Evolutionary conservation across 2,329 filamentous ascomycete genomes (phyloP).

Genomic region (Ceratocystis papillata): DNA sequence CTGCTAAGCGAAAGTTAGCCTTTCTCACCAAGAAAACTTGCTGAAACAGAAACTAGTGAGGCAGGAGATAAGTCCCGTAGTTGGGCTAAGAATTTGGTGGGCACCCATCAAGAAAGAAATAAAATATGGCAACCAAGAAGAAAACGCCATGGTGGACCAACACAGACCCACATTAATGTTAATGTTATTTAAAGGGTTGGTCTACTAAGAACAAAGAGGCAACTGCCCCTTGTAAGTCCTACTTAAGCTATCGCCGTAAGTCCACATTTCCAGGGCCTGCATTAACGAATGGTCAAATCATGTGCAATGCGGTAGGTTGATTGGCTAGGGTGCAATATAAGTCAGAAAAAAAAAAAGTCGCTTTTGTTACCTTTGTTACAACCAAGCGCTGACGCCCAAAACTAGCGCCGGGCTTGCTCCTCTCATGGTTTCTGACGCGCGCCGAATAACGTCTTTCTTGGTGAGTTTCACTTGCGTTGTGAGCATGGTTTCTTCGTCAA

Average conservation of each 20-base stretch:
- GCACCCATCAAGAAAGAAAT: not conserved
- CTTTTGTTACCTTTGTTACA: not conserved
- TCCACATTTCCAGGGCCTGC: not conserved
- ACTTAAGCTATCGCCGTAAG: not conserved
- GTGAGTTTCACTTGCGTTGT: too few species aligned
- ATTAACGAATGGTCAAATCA: not conserved
- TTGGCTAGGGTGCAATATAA: not conserved
- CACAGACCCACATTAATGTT: not conserved
- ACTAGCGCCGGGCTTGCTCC: not conserved
- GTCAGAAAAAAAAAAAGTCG: not conserved
- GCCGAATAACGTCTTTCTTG: not conserved
- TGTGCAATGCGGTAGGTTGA: not conserved
- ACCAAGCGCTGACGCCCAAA: not conserved
- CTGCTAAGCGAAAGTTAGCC: too few species aligned
- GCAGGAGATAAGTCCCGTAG: too few species aligned
- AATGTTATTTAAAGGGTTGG: constrained; percentile 2
- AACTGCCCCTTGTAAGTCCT: not conserved
- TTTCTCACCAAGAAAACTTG: not conserved
- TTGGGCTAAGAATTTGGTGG: too few species aligned
- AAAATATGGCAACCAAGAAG: not conserved
- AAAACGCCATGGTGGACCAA: not conserved
- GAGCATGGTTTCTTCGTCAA: too few species aligned
- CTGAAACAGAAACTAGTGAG: not conserved
- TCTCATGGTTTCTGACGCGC: not conserved
- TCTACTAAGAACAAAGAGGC: not conserved